These are phyloP conservation scores for Punctularia strigosozonata DNA, from an alignment of 768 basidiomycete species.

Conservation along the genomic window DNA sequence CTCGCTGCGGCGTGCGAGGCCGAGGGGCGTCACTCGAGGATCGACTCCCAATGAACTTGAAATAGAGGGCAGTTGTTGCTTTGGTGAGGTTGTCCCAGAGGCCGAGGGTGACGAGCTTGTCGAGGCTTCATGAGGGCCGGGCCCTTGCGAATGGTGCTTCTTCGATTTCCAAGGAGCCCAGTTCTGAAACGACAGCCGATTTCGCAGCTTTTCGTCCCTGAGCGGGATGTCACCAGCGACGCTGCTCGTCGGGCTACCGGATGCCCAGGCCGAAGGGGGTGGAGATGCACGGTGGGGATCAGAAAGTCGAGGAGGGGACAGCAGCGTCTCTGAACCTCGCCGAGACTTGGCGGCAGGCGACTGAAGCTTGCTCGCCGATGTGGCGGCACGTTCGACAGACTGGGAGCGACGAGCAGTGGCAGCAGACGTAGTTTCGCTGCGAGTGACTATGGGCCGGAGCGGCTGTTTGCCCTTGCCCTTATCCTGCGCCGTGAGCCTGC, in stretches of 20 bases:
- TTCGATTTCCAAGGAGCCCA: constrained; percentile 14
- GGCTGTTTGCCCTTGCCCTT: constrained; percentile 19
- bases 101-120: constrained; percentile 18
- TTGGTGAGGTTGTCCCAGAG: constrained; percentile 8
- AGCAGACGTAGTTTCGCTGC: too few species aligned
- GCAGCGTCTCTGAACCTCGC: constrained; percentile 21
- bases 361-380: background rate
- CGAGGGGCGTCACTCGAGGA: constrained; percentile 8
- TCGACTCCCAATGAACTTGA: too few species aligned
- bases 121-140: constrained; percentile 21
- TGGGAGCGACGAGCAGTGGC: constrained; percentile 8
- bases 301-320: constrained; percentile 7
- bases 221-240: background rate
- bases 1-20: constrained; percentile 28
- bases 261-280: constrained; percentile 16
- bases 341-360: constrained; percentile 8
- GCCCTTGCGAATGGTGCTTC: constrained; percentile 13
- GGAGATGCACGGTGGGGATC: constrained; percentile 12
- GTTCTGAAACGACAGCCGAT: constrained; percentile 19
- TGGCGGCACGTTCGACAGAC: constrained; percentile 8
- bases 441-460: constrained; percentile 4
- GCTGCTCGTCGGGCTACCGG: constrained; percentile 8
- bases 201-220: background rate
- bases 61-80: too few species aligned
- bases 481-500: constrained; percentile 5